A percentile compares a stretch with the other conserved stretches of the same genome.
phyloP scores from a whole-genome alignment of 169 alveolate species.

The Eimeria falciformis region DNA sequence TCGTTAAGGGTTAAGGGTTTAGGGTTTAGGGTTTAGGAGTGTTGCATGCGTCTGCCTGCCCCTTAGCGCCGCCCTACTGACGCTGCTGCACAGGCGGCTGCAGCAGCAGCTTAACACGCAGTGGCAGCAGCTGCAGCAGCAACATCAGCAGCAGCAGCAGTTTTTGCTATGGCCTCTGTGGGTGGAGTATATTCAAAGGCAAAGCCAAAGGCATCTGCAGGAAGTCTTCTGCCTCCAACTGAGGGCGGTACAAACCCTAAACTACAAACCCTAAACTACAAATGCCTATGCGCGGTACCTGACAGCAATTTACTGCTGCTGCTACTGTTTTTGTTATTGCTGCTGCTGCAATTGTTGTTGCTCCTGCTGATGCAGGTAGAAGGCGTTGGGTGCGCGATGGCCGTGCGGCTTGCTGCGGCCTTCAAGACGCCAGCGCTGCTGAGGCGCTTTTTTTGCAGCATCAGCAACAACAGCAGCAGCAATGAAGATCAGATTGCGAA shows the following conservation, averaged over 20 bases:
- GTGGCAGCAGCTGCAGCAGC: constrained; percentile 22
- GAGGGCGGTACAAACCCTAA: neutral
- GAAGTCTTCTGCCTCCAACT: constrained; percentile 1
- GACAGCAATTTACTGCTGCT: neutral
- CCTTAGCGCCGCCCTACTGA: constrained; percentile 18
- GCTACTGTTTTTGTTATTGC: neutral
- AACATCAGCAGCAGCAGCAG: constrained; percentile 9
- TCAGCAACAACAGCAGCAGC: constrained; percentile 11
- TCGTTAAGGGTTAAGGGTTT: neutral
- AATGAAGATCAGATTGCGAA: neutral
- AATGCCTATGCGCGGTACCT: too few species aligned
- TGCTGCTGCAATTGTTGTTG: constrained; percentile 2
- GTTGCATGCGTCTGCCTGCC: neutral
- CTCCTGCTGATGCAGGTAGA: constrained; percentile 4
- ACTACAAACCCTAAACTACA: neutral
- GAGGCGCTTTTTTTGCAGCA: constrained; percentile 17
- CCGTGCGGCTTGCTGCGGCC: constrained; percentile 15
- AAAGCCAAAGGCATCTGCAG: neutral
- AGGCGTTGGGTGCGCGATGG: constrained; percentile 10
- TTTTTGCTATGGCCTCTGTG: constrained; percentile 8
- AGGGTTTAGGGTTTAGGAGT: neutral
- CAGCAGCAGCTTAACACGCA: constrained; percentile 5
- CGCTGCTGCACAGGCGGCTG: constrained; percentile 9
- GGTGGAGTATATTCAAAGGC: neutral
- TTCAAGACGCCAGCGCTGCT: constrained; percentile 3